Evolutionary conservation across 78 protist species (phyloP).

Genomic region (Dictyostelium firmibasis): DNA sequence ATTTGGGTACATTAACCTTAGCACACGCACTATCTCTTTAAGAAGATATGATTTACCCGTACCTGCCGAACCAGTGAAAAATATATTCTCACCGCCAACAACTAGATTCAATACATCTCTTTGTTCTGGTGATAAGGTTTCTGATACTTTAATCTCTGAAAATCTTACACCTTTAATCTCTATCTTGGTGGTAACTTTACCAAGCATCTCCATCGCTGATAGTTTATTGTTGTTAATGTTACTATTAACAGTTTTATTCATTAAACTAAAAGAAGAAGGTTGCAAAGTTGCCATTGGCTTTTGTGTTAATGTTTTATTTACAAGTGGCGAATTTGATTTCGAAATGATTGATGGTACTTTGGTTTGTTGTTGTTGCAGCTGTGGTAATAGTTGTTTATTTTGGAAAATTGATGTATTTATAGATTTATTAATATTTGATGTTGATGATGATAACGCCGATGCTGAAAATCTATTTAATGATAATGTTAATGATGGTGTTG

Average conservation of each 20-base stretch:
- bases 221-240: neutral
- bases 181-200: neutral
- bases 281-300: neutral
- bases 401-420: neutral
- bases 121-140: slow-evolving; percentile 45
- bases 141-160: neutral
- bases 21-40: slow-evolving; percentile 11
- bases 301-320: neutral
- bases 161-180: neutral
- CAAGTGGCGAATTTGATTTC: no score
- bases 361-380: neutral
- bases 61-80: slow-evolving; percentile 91
- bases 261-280: slow-evolving; percentile 7
- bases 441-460: neutral
- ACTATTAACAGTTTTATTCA: neutral
- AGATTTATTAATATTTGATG: neutral
- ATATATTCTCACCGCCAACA: slow-evolving; percentile 36
- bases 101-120: slow-evolving; percentile 19
- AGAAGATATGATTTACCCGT: slow-evolving; percentile 89
- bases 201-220: neutral
- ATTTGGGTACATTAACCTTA: slow-evolving; percentile 4
- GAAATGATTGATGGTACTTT: neutral
- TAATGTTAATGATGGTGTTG: neutral
- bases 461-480: neutral
- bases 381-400: neutral